Conservation (phyloP, 306 rosid genomes). For the Hippophae gyantsensis region DNA sequence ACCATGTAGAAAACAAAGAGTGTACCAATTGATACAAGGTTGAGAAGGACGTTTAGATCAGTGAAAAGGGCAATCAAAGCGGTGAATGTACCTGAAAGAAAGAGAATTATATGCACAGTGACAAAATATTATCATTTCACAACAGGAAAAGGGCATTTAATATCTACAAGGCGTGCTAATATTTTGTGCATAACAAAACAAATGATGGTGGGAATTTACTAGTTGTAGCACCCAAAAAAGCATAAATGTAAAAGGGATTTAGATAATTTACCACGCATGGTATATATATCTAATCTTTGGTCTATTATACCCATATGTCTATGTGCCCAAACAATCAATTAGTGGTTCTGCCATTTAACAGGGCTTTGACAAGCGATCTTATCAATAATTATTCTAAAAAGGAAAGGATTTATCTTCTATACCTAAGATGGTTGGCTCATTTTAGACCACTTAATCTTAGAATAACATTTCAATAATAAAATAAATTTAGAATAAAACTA, state of each 20-base stretch:
- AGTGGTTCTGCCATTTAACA: constrained; percentile 22
- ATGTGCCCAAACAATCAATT: background rate
- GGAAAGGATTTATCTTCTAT: constrained; percentile 13
- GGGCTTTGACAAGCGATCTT: constrained; percentile 21
- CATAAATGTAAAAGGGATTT: constrained; percentile 9
- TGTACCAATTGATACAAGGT: constrained; percentile 83
- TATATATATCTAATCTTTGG: background rate
- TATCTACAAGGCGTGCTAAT: constrained; percentile 5
- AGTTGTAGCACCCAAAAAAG: constrained; percentile 21
- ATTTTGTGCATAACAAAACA: constrained; percentile 9
- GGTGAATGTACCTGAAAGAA: constrained; percentile 72
- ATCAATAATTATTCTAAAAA: background rate
- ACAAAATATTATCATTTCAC: background rate
- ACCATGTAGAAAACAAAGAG: constrained; percentile 98
- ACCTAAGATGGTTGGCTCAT: constrained; percentile 27
- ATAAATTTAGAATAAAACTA: background rate
- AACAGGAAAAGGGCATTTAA: background rate
- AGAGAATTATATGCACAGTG: constrained; percentile 6
- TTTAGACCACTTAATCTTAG: constrained; percentile 25
- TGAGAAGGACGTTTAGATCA: constrained; percentile 60
- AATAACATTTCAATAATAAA: no score
- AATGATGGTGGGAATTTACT: constrained; percentile 20
- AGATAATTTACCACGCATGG: constrained; percentile 3
- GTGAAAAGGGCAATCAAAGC: constrained; percentile 82
- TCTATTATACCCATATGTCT: no score